Evolutionary conservation across 2,329 filamentous ascomycete genomes (phyloP).

Genomic region (Chaetomium sp.): DNA sequence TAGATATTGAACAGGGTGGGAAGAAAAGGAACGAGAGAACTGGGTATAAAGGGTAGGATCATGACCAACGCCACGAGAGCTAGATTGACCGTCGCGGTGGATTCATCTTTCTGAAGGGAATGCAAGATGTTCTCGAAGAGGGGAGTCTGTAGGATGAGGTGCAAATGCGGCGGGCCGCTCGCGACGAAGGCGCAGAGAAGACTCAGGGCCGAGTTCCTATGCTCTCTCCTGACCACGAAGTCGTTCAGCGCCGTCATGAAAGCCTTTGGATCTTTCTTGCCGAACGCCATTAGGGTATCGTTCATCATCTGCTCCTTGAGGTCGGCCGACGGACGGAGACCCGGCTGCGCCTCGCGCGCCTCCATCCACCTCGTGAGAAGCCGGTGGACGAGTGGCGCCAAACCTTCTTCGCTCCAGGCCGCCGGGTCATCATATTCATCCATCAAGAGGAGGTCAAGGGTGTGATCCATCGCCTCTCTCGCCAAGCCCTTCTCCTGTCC

Average conservation of each 20-base stretch:
- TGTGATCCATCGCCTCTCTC: constrained; percentile 64
- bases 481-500: constrained; percentile 65
- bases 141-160: constrained; percentile 70
- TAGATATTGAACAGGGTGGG: constrained; percentile 81
- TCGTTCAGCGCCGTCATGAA: constrained; percentile 67
- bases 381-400: constrained; percentile 57
- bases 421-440: constrained; percentile 60
- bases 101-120: constrained; percentile 76
- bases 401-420: constrained; percentile 43
- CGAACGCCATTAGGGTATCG: constrained; percentile 59
- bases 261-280: constrained; percentile 69
- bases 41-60: constrained; percentile 80
- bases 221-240: constrained; percentile 65
- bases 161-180: constrained; percentile 76
- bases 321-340: constrained; percentile 43
- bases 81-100: constrained; percentile 73
- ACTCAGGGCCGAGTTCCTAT: constrained; percentile 64
- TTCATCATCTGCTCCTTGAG: constrained; percentile 55
- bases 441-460: constrained; percentile 65
- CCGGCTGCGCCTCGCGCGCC: constrained; percentile 44
- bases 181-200: constrained; percentile 74
- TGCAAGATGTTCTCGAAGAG: constrained; percentile 71
- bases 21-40: constrained; percentile 67
- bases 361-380: constrained; percentile 61
- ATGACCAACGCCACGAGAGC: constrained; percentile 76